Evolutionary conservation across 805 yeast genomes (phyloP), one percentile per base, ranked within the genome.

Genomic region (Saccharomycopsis sp.): DNA sequence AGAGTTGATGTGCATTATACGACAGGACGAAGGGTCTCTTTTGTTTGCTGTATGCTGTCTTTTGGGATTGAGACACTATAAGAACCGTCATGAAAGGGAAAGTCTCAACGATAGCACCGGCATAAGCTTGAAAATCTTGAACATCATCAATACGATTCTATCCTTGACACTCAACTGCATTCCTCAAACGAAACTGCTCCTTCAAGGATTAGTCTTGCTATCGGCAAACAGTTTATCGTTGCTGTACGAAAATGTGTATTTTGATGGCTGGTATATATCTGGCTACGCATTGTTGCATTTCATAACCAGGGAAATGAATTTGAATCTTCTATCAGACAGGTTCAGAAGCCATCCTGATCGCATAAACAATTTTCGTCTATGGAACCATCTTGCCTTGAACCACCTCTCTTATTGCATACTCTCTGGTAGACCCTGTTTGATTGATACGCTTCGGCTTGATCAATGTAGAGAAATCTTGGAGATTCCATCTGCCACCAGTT

Each of bases 251-350:
- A 73, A 74, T 37, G 66, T 83, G 54, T 73, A 75, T 37, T 70
- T 87, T 18, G 95, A 88, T 66, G 83, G 85, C 1, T 87, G 92
- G 92, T 75, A 76, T 57, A 68, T 86, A 29, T 82, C 89, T 2
- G 83, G 85, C 3, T 61, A 83, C 9, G 94, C 88, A 0, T 74
- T 88, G 16, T 80, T 83, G 60, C 81, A 83, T 52, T 85, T 83
- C 64, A 68, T 83, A 23, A 76, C 85, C 2, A 75, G 78, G 54
- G 79, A 83, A 53, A 71, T 69, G 52, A 64, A 64, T 20, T 44
- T 44, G n/a, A 61, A 59, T 12, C 51, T 62, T 56, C 52, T 65
- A 52, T 63, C 63, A 53, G 55, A 50, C 58, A 57, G n/a, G 18
- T 24, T 34, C 57, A 46, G 16, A 54, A 9, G 64, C 67, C 41